A percentile compares a stretch with the other conserved stretches of the same genome.
phyloP scores from a whole-genome alignment of 371 early-diverging fungal genomes.

The Mucor velutinosus region DNA sequence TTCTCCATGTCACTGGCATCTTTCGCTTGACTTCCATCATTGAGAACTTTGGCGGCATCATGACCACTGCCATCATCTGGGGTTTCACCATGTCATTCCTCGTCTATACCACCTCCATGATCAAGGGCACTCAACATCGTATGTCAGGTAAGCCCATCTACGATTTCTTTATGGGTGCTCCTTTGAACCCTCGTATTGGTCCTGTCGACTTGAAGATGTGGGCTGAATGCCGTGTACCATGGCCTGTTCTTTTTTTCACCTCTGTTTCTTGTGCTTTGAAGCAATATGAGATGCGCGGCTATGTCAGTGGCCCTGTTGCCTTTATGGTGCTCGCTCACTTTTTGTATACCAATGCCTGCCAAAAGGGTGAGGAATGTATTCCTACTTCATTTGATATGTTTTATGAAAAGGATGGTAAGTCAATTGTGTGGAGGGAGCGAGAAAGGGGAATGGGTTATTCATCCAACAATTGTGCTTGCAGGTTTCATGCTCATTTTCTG shows the following conservation, averaged over 20 bases:
- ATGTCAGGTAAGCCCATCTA: constrained; percentile 79
- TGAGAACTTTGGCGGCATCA: constrained; percentile 64
- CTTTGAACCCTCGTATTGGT: constrained; percentile 77
- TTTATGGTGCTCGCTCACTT: constrained; percentile 79
- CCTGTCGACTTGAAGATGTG: constrained; percentile 85
- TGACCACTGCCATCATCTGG: constrained; percentile 60
- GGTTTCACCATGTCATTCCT: constrained; percentile 56
- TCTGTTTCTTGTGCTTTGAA: constrained; percentile 67
- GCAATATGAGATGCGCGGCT: constrained; percentile 68
- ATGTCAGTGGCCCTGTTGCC: constrained; percentile 66
- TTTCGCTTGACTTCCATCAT: constrained; percentile 60
- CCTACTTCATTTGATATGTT: constrained; percentile 75
- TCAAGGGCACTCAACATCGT: constrained; percentile 51
- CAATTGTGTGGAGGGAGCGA: background rate
- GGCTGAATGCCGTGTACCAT: constrained; percentile 80
- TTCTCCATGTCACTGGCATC: constrained; percentile 52
- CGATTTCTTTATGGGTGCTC: constrained; percentile 78
- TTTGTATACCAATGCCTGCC: constrained; percentile 74
- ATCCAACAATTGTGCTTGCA: constrained; percentile 12
- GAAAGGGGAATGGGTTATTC: background rate
- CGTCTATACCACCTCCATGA: constrained; percentile 39
- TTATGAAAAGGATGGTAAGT: constrained; percentile 59
- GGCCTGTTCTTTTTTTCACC: constrained; percentile 73
- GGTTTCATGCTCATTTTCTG: constrained; percentile 67
- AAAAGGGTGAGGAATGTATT: constrained; percentile 80